phyloP scores from a whole-genome alignment of 2,329 filamentous ascomycete genomes.

The Cladobotryum mycophilum region DNA sequence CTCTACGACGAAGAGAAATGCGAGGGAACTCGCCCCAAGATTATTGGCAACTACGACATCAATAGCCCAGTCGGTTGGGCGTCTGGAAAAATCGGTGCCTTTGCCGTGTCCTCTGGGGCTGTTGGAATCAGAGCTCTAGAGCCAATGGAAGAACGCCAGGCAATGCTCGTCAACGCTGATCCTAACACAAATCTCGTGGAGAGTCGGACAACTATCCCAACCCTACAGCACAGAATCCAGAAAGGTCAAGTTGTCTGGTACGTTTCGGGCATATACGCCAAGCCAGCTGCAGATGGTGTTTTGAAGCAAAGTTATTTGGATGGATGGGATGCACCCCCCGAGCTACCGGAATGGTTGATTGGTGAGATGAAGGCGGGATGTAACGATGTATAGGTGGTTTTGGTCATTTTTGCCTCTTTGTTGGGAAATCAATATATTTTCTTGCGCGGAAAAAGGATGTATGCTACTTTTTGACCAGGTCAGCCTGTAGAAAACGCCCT shows the following conservation, averaged over 20 bases:
- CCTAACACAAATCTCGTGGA: constrained; percentile 74
- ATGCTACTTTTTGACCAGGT: too few species aligned
- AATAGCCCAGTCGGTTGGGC: constrained; percentile 48
- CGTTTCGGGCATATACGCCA: constrained; percentile 60
- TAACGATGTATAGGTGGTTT: neutral
- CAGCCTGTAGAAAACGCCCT: too few species aligned
- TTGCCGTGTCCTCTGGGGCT: constrained; percentile 50
- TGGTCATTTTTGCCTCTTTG: too few species aligned
- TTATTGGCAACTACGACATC: constrained; percentile 56
- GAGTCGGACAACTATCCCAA: constrained; percentile 64
- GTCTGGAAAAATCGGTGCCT: constrained; percentile 45
- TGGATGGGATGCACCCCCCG: constrained; percentile 55
- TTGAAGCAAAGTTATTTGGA: constrained; percentile 48
- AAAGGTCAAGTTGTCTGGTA: constrained; percentile 58
- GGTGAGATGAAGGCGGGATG: constrained; percentile 37
- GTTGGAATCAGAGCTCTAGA: constrained; percentile 53
- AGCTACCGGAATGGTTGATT: constrained; percentile 54
- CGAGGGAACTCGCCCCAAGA: constrained; percentile 48
- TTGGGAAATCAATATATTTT: too few species aligned
- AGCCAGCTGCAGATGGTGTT: constrained; percentile 33
- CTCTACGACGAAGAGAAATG: constrained; percentile 37
- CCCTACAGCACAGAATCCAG: constrained; percentile 55
- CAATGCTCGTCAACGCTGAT: constrained; percentile 66
- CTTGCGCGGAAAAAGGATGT: too few species aligned
- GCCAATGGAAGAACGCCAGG: constrained; percentile 39